These are phyloP conservation scores for Citeromyces matritensis DNA, from an alignment of 805 yeast genomes.

Conservation along the genomic window DNA sequence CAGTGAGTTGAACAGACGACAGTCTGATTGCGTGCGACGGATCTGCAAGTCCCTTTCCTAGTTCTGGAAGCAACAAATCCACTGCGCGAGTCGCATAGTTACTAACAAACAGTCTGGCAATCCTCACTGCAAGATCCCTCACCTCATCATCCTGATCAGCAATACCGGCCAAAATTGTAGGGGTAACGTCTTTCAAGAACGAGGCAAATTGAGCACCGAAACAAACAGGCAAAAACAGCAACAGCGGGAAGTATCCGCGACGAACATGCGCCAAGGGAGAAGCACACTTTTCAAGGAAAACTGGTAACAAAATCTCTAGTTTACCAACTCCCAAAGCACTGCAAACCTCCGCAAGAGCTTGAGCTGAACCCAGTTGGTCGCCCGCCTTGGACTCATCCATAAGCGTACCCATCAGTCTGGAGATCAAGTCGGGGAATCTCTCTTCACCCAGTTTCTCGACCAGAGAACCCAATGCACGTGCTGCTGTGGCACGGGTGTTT, in stretches of 20 bases:
- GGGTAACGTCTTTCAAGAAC: constrained; percentile 70
- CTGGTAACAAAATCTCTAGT: constrained; percentile 80
- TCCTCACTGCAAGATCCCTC: constrained; percentile 78
- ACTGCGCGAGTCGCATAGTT: constrained; percentile 89
- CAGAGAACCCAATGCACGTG: constrained; percentile 90
- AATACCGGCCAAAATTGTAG: constrained; percentile 82
- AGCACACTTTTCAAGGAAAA: constrained; percentile 56
- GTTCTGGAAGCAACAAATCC: constrained; percentile 84
- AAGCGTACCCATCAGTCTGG: constrained; percentile 60
- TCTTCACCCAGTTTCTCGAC: constrained; percentile 96
- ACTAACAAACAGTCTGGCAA: constrained; percentile 83
- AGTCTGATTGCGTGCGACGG: constrained; percentile 74
- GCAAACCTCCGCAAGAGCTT: constrained; percentile 87
- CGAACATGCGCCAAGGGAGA: constrained; percentile 58
- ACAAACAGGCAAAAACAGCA: constrained; percentile 84
- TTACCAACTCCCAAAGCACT: constrained; percentile 82
- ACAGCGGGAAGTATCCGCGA: constrained; percentile 84
- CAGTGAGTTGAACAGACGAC: constrained; percentile 89
- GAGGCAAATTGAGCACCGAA: constrained; percentile 89
- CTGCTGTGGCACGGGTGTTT: constrained; percentile 91
- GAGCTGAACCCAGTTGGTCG: constrained; percentile 94
- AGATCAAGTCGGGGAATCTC: constrained; percentile 81
- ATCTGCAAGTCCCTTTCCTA: constrained; percentile 81
- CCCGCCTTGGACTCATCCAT: constrained; percentile 71
- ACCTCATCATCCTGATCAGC: constrained; percentile 83